Conservation (phyloP, 208 protist genomes). For the Leishmania lainsoni region DNA sequence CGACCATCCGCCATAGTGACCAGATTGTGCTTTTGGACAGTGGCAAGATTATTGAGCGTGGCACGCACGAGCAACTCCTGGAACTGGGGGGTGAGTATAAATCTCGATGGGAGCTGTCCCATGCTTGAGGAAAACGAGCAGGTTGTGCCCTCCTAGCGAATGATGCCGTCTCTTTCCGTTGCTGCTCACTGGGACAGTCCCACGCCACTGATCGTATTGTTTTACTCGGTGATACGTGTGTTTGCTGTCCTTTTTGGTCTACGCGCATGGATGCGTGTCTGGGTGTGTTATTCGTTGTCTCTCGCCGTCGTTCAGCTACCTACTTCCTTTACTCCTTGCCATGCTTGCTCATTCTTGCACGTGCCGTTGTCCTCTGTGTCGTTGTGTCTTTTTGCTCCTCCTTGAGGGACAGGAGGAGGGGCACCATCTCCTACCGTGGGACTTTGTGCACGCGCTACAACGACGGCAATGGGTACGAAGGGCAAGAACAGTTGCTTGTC, state of each 20-base stretch:
- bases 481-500: background rate
- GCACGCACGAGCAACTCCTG: conserved; percentile 81
- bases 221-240: background rate
- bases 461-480: background rate
- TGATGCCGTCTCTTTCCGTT: background rate
- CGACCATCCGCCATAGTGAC: conserved; percentile 75
- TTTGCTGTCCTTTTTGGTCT: background rate
- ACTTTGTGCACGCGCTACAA: background rate
- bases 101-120: conserved; percentile 66
- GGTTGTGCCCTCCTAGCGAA: background rate
- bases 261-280: background rate
- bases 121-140: background rate
- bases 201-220: background rate
- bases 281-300: background rate
- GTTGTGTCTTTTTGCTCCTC: background rate
- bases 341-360: background rate
- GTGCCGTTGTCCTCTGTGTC: background rate
- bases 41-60: conserved; percentile 77
- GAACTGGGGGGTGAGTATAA: conserved; percentile 66
- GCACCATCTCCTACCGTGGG: too few species aligned
- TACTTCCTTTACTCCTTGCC: background rate
- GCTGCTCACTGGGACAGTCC: background rate
- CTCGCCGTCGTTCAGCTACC: background rate
- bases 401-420: background rate
- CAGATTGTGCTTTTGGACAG: conserved; percentile 74